Percentiles rank a stretch among this genome's conserved stretches.
These are phyloP conservation scores for Biancaea sappan DNA, from an alignment of 306 rosid species.

Conservation along the genomic window DNA sequence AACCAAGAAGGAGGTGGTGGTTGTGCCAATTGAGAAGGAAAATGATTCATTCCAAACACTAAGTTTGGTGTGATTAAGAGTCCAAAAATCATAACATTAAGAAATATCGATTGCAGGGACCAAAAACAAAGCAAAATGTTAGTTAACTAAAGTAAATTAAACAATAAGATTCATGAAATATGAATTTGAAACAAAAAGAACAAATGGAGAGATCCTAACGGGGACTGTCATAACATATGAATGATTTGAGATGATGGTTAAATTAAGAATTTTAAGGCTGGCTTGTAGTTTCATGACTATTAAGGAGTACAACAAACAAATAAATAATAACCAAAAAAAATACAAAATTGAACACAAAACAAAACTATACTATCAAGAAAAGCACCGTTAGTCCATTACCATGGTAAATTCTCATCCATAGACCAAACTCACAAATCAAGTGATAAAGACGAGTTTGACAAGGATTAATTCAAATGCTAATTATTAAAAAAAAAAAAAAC, in stretches of 20 bases:
- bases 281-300: background rate
- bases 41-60: conserved; percentile 46
- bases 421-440: background rate
- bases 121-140: background rate
- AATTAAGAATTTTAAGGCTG: background rate
- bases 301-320: background rate
- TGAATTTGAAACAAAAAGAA: background rate
- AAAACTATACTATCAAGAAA: background rate
- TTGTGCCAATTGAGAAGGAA: conserved; percentile 47
- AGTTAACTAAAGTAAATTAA: background rate
- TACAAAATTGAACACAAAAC: background rate
- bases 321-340: background rate
- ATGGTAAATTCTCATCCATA: background rate
- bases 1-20: conserved; percentile 35
- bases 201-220: background rate
- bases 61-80: conserved; percentile 6
- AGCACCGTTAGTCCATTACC: background rate
- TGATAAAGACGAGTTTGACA: background rate
- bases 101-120: background rate
- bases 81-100: background rate
- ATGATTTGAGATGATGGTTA: background rate
- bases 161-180: background rate
- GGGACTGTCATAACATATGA: background rate
- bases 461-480: background rate
- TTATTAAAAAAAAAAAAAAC: too few species aligned